Evolutionary conservation across 2,329 filamentous ascomycete species (phyloP), one percentile per base, ranked within the genome.

Genomic region (Colletotrichum liriopes): DNA sequence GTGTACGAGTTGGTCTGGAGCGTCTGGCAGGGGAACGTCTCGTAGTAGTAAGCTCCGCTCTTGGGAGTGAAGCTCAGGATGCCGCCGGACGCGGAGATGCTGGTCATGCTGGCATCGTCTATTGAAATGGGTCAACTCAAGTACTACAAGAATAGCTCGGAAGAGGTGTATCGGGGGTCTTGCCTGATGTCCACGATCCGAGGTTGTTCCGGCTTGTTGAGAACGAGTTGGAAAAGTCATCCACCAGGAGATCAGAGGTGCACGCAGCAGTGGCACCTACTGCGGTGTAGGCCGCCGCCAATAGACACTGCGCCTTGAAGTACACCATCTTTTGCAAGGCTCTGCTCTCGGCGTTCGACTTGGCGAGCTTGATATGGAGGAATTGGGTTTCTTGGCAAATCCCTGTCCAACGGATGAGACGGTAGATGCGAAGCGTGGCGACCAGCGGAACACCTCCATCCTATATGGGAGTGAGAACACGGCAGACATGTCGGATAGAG

Each of bases 11-110:
- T 82, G 59, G 79, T 82, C 20, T 79, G 78, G 23, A 86, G 83
- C 49, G 82, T 79, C 75, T 85, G 82, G 79, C 87, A 89, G 0
- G 79, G 75, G 65, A 89, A 85, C 1, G 83, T 86, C 77, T 88
- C 87, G 76, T 89, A 89, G 73, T 88, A 89, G 79, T 89, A 89
- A 16, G 86, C 85, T 35, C 75, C 76, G 20, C 81, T 76, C 72
- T 84, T 86, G 41, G 86, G 85, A n/a, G 83, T 85, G 78, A 90
- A 87, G 9, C 82, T 83, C 29, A 89, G 82, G 39, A 85, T 83
- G 58, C 84, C 84, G 18, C 79, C 79, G 18, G 80, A 79, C 43
- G 81, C 83, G 55, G 77, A 86, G 77, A 76, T 84, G 78, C 73
- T 77, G 7, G 79, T 80, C 81, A 87, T 88, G 69, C 82, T 81